Base-by-base conservation (phyloP, 129 eudicot species). In the Chrysanthemum seticuspe region DNA sequence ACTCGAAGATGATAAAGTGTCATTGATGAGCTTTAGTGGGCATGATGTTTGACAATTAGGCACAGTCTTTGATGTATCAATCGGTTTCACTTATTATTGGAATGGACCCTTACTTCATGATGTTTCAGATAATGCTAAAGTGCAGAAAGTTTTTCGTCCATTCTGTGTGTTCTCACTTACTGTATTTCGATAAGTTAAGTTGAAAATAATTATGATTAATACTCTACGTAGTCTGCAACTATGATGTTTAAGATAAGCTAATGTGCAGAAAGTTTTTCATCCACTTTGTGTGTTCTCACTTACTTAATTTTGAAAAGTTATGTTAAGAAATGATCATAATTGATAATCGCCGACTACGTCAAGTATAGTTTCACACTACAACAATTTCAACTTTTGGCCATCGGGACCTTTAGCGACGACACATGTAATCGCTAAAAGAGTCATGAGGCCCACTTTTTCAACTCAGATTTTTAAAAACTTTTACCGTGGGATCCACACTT, bases 31-130 rank as follows among this genome's bases (percentile, higher is more conserved):
- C 64, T 58, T 21, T 58, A 58, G 64, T 25, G 64, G 64, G 31
- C 64, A 58, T 21, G n/a, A 58, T 2, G 27, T 58, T 58, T 58
- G 64, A 58, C 64, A 58, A 58, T 58, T 58, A 58, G 36, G 36
- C 7, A 13, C 36, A 23, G 19, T 27, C 27, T 21, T 59, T 59
- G 64, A 59, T 19, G 15, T 59, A 13, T 21, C 36, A 18, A 31
- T 23, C 13, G 5, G 64, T 21, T 59, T 21, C 64, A 59, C 36
- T 59, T 40, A 40, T 18, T 13, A 59, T 59, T 25, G 34, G n/a
- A 19, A 18, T n/a, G 19, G 36, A 59, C 64, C 64, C 21, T 59
- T 59, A 59, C 21, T 59, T 21, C 13, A 7, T 27, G 19, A 10
- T 19, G 47, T 59, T 59, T 59, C 27, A 4, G 64, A 57, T 31